Percentiles rank a stretch among this genome's conserved stretches.
Evolutionary conservation across 208 protist genomes (phyloP).

Genomic region (Leishmania aethiopica): DNA sequence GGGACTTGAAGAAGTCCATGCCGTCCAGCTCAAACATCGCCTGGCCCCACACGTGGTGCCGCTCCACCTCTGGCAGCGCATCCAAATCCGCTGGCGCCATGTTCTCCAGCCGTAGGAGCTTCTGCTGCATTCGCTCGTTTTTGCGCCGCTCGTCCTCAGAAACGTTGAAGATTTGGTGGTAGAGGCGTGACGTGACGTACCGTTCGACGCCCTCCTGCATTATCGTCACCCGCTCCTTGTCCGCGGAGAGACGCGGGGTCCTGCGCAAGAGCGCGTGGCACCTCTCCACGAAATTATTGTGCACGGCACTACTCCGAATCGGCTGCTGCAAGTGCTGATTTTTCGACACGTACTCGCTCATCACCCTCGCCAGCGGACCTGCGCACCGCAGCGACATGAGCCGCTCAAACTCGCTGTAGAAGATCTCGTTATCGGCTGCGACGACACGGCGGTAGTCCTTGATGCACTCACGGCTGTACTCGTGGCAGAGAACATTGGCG

Average conservation of each 20-base stretch:
- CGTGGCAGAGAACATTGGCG: conserved; percentile 34
- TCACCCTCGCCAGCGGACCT: conserved; percentile 37
- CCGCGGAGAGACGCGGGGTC: conserved; percentile 24
- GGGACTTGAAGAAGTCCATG: conserved; percentile 89
- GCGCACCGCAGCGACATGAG: conserved; percentile 49
- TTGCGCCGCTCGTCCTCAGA: conserved; percentile 38
- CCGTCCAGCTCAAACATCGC: conserved; percentile 85
- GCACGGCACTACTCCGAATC: conserved; percentile 22
- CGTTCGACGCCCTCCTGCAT: conserved; percentile 75
- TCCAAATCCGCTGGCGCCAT: conserved; percentile 59
- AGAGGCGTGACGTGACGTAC: conserved; percentile 79
- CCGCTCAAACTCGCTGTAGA: conserved; percentile 68
- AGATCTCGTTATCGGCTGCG: conserved; percentile 66
- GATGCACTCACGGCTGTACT: conserved; percentile 71
- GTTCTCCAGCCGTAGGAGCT: conserved; percentile 40
- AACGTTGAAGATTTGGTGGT: conserved; percentile 58
- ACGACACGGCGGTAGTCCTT: conserved; percentile 66
- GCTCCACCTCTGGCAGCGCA: conserved; percentile 62
- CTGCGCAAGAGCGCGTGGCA: conserved; percentile 29
- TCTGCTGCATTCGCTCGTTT: conserved; percentile 44
- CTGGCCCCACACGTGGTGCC: conserved; percentile 73
- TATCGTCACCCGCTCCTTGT: conserved; percentile 28
- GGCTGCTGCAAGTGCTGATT: conserved; percentile 36
- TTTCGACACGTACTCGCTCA: conserved; percentile 59
- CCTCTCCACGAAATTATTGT: conserved; percentile 27